phyloP scores from a whole-genome alignment of 768 basidiomycete species.

The Leccinum subgranulosum region DNA sequence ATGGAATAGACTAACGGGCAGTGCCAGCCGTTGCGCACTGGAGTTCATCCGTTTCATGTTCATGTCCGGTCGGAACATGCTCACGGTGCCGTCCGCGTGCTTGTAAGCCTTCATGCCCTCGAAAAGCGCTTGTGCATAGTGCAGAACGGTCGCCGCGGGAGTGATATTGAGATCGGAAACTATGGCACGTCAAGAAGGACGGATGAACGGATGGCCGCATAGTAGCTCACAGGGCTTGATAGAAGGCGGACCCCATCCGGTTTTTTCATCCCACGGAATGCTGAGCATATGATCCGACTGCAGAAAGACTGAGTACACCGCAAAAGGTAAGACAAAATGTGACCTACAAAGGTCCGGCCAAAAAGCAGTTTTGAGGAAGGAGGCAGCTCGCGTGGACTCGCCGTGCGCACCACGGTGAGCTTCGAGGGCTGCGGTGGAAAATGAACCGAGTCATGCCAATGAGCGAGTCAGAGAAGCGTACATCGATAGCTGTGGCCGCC shows the following conservation, averaged over 20 bases:
- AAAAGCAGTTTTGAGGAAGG: constrained; percentile 70
- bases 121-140: constrained; percentile 90
- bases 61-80: constrained; percentile 93
- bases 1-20: constrained; percentile 52
- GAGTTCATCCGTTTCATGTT: constrained; percentile 96
- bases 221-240: constrained; percentile 76
- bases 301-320: constrained; percentile 5
- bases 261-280: constrained; percentile 63
- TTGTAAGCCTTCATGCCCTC: constrained; percentile 96
- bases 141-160: constrained; percentile 65
- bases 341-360: constrained; percentile 77
- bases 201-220: not conserved
- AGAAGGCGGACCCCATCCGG: constrained; percentile 80
- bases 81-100: constrained; percentile 64
- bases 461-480: constrained; percentile 15
- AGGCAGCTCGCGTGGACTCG: constrained; percentile 59
- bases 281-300: constrained; percentile 88
- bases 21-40: constrained; percentile 72
- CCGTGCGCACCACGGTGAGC: constrained; percentile 47
- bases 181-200: constrained; percentile 11
- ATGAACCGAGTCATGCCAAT: not conserved
- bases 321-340: constrained; percentile 3
- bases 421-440: constrained; percentile 42
- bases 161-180: constrained; percentile 22
- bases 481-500: constrained; percentile 46